Evolutionary conservation across 2,329 filamentous ascomycete genomes (phyloP), one percentile per base, ranked within the genome.

Genomic region (Monosporascus sp.): DNA sequence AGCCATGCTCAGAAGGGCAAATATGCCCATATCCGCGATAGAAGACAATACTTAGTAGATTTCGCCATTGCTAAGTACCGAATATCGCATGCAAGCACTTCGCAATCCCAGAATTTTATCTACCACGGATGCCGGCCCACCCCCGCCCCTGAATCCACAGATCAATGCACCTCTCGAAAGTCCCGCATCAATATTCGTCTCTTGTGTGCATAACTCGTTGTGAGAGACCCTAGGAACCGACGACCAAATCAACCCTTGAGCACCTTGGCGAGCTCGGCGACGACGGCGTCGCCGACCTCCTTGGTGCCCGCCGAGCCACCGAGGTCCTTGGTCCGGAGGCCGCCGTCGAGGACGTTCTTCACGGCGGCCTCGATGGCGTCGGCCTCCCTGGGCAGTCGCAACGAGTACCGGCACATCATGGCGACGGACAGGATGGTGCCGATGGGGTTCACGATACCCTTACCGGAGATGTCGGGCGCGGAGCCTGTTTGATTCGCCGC

Each of bases 381-480:
- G 37, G 92, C 88, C 72, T 97, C 87, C 49, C 84, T 79, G 31
- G 88, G 85, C 60, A 92, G 82, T 65, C 85, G 84, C 55, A 97
- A 82, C 15, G 91, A 96, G 79, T 97, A 97, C 68, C 91, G 87
- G 66, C 97, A 81, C 87, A 99, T 89, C 91, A 97, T 96, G 65
- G 91, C 91, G 15, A 96, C 81, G 14, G 91, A 96, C 44, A 97
- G 82, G 59, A 97, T 91, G 51, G 91, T 92, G 49, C 92, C 93
- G 56, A 97, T 80, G 37, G 93, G 93, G 78, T 95, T 96, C 65
- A 96, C 91, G 62, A 96, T 87, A 55, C 89, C 89, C 75, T 95
- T 82, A 61, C 93, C 92, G 2, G 89, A 91, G 65, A 97, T 97
- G 67, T 97, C 92, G 28, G 92, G 93, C 20, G 93, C 93, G 46